Evolutionary conservation across 2,329 filamentous ascomycete genomes (phyloP).

Genomic region (Colletotrichum somersetense): DNA sequence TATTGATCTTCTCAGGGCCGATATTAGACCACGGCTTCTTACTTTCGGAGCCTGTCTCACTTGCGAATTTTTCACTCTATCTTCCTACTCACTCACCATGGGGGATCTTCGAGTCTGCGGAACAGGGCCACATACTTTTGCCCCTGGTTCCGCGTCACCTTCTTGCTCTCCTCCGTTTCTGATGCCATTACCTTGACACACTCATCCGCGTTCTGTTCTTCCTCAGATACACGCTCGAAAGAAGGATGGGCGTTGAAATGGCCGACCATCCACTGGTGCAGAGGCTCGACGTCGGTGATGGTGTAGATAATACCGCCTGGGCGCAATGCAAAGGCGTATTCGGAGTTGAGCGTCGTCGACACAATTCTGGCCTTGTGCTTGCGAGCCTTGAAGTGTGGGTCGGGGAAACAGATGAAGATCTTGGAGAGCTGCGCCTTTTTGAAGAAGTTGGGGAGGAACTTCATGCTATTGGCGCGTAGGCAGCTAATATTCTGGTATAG

Average conservation of each 20-base stretch:
- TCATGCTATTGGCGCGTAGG: slow-evolving; percentile 96
- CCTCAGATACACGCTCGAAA: slow-evolving; percentile 80
- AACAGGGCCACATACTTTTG: slow-evolving; percentile 94
- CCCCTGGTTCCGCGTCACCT: slow-evolving; percentile 91
- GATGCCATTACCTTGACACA: slow-evolving; percentile 81
- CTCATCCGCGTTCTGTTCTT: slow-evolving; percentile 75
- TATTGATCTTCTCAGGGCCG: slow-evolving; percentile 2
- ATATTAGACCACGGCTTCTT: not conserved
- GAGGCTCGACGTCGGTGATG: slow-evolving; percentile 95
- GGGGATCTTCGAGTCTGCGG: slow-evolving; percentile 81
- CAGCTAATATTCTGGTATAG: slow-evolving; percentile 89
- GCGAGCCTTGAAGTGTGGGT: slow-evolving; percentile 96
- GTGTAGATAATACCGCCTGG: slow-evolving; percentile 93
- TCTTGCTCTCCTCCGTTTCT: slow-evolving; percentile 97
- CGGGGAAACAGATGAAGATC: slow-evolving; percentile 98
- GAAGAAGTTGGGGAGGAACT: slow-evolving; percentile 99
- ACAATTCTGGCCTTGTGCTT: slow-evolving; percentile 99
- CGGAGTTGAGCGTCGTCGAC: slow-evolving; percentile 86
- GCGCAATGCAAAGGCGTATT: slow-evolving; percentile 89
- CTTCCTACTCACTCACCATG: slow-evolving; percentile 66
- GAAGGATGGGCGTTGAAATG: slow-evolving; percentile 84
- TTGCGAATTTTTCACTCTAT: not conserved
- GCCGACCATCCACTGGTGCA: slow-evolving; percentile 93
- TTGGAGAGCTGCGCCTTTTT: slow-evolving; percentile 82
- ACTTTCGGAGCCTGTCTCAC: not conserved